Percentiles rank a stretch among this genome's conserved stretches.
phyloP scores from a whole-genome alignment of 1,139 yeast species.

The Sugiyamaella castrensis region DNA sequence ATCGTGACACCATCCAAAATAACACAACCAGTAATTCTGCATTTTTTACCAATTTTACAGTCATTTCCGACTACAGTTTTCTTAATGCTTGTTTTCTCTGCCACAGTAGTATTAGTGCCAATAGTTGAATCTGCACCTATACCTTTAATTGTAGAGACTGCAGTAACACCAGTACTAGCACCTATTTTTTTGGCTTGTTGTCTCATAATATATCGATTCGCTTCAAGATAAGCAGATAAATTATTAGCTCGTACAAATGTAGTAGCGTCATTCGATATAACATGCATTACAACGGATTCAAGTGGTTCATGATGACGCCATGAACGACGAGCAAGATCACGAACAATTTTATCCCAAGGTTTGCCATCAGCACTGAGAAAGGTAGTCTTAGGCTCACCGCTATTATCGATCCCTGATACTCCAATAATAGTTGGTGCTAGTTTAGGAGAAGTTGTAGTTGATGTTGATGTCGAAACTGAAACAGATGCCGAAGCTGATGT shows the following conservation, averaged over 20 bases:
- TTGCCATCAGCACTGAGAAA: constrained; percentile 37
- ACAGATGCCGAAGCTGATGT: no score
- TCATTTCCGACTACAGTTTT: constrained; percentile 74
- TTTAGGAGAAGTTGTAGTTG: background rate
- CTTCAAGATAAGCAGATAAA: constrained; percentile 80
- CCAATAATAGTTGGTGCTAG: constrained; percentile 1
- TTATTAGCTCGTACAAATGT: constrained; percentile 75
- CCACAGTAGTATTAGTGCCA: constrained; percentile 57
- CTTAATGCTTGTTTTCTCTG: constrained; percentile 82
- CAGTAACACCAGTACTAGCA: constrained; percentile 38
- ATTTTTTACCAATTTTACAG: constrained; percentile 78
- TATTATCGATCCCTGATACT: constrained; percentile 23
- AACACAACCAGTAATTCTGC: constrained; percentile 84
- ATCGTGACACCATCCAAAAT: constrained; percentile 66
- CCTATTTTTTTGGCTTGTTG: constrained; percentile 33
- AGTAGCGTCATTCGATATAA: constrained; percentile 45
- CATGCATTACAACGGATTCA: constrained; percentile 49
- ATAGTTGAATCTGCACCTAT: constrained; percentile 85
- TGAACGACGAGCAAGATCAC: constrained; percentile 86
- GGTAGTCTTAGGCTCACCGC: constrained; percentile 13
- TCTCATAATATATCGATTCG: constrained; percentile 77
- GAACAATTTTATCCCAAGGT: constrained; percentile 64
- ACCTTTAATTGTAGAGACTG: constrained; percentile 64
- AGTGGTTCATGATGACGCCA: constrained; percentile 72
- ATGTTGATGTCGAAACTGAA: background rate